Base-by-base conservation (phyloP, 2,329 filamentous ascomycete genomes). In the Beauveria bassiana region DNA sequence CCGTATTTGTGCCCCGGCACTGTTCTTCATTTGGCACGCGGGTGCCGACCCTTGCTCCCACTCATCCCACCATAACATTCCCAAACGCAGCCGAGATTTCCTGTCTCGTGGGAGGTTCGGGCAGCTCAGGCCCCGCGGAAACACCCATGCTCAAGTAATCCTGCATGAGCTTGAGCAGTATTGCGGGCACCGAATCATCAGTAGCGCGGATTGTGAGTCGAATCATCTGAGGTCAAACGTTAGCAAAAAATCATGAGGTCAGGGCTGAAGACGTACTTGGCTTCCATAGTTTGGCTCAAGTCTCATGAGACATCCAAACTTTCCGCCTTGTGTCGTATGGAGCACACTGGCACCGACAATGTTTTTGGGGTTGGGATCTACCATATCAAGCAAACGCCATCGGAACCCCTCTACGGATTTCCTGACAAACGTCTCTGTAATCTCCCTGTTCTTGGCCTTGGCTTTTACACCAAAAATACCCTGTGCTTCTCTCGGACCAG, bases 301-400 rank as follows among this genome's bases (percentile, higher is more conserved):
- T 71, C 95, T 84, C 80, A 99, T 77, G 71, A 99, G 78, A 77
- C 95, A 98, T 38, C 95, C 95, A 77, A 92, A 96, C 78, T 98
- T 98, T 64, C 95, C 93, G 12, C 86, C 87, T 67, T 90, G 86
- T 59, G 82, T 87, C 57, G 87, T 96, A 78, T 91, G 93, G 75
- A 90, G 77, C 69, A 93, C 95, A 73, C 89, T 92, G 0, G 91
- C 91, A 18, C 93, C 95, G 16, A 99, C 95, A 69, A 97, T 86
- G 69, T 99, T 99, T 80, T 91, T 96, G 47, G 83, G 79, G 72
- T 98, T 99, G 5, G 92, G 92, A 74, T 99, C 95, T 22, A 99
- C 92, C 22, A 86, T 86, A 56, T 89, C 85, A 59, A 99, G 75
- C 18, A 98, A 78, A 7, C 90, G 91, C 93, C 92, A 98, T 67